A percentile compares a stretch with the other conserved stretches of the same genome.
phyloP scores from a whole-genome alignment of 495 filamentous ascomycete species.

The Aspergillus sclerotiicarbonarius region DNA sequence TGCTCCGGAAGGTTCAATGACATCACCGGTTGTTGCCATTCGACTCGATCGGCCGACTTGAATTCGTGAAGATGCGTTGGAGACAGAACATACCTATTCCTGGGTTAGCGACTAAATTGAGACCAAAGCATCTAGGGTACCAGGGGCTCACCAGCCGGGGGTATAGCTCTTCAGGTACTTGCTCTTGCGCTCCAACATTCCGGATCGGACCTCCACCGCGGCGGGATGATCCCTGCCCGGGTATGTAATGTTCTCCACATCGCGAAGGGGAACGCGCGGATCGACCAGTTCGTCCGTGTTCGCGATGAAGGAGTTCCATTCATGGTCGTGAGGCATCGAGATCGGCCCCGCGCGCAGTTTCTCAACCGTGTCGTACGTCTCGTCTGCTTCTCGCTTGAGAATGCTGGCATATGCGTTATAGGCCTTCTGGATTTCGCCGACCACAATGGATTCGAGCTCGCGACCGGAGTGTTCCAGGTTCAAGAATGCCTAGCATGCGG shows the following conservation, averaged over 20 bases:
- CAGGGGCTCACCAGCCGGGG: slow-evolving; percentile 75
- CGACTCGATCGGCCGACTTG: slow-evolving; percentile 78
- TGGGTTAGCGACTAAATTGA: slow-evolving; percentile 29
- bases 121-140: background rate
- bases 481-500: slow-evolving; percentile 70
- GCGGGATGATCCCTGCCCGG: slow-evolving; percentile 89
- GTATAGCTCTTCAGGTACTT: slow-evolving; percentile 99
- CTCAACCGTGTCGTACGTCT: slow-evolving; percentile 72
- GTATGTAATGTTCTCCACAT: slow-evolving; percentile 82
- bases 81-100: slow-evolving; percentile 84
- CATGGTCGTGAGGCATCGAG: slow-evolving; percentile 83
- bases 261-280: slow-evolving; percentile 73
- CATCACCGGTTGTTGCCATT: slow-evolving; percentile 81
- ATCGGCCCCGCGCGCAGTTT: slow-evolving; percentile 81
- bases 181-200: slow-evolving; percentile 93
- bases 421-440: slow-evolving; percentile 94
- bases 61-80: slow-evolving; percentile 98
- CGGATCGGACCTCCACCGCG: slow-evolving; percentile 80
- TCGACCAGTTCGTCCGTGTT: slow-evolving; percentile 85
- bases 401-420: slow-evolving; percentile 91
- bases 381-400: slow-evolving; percentile 83
- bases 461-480: slow-evolving; percentile 93
- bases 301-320: slow-evolving; percentile 84
- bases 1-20: slow-evolving; percentile 92
- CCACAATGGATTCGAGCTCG: slow-evolving; percentile 91